Base-by-base conservation (phyloP, 331 rosid genomes). In the Malus hybrid region DNA sequence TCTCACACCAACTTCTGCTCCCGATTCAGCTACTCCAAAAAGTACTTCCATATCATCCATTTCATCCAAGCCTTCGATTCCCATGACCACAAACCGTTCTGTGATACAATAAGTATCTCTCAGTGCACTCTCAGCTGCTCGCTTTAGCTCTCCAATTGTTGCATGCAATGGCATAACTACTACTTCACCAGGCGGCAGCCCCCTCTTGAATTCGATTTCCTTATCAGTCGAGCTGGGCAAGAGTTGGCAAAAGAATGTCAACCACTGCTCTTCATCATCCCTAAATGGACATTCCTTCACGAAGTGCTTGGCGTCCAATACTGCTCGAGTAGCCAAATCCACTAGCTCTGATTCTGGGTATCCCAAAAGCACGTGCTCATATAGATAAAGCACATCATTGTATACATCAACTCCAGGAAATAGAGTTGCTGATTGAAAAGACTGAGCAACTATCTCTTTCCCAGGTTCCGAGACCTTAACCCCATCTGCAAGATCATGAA, bases 91-190 rank as follows among this genome's bases (percentile, higher is more conserved):
- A 34, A 89, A 73, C 58, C 65, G 73, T n/a, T 89, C 94, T 5
- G 91, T 84, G 16, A 91, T 84, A 46, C 88, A 89, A 24, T 91
- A 93, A 3, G 94, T 93, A 80, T 93, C 98, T 75, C 90, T 87
- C 60, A 93, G 50, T 13, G 94, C 91, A 19, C 68, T 74, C 78
- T 88, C 93, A 22, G 88, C 89, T 28, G 90, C 94, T 44, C 44
- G 72, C 78, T 93, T 93, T 44, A 93, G 84, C 56, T 91, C 94
- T 16, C 88, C 86, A 32, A 91, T 81, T 0, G 98, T 93, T 19
- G 97, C 84, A 77, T 91, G 90, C 53, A 88, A 56, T 10, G 98
- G 91, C 76, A 93, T 86, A 39, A 72, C 67, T 2, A 93, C 88
- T 15, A 93, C 75, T 79, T 88, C 98, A 8, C 97, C 91, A 26